These are phyloP conservation scores for Saccharomyces hybrid DNA, from an alignment of 1,139 yeast species.

Conservation along the genomic window DNA sequence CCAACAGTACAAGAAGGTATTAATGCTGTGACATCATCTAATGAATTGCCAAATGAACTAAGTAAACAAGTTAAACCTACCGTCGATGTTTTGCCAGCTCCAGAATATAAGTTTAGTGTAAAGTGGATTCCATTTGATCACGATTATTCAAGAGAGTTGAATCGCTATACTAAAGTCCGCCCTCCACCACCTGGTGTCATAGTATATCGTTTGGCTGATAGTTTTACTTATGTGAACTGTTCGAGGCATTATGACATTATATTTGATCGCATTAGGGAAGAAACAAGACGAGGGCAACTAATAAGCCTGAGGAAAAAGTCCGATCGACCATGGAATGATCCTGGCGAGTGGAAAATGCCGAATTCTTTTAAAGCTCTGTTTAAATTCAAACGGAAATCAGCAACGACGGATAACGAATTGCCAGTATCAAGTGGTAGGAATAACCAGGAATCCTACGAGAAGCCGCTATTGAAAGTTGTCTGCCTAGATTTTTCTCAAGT, in stretches of 20 bases:
- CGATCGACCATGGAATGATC: too few relatives aligned
- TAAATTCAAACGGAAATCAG: constrained; percentile 4
- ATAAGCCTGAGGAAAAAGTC: too few relatives aligned
- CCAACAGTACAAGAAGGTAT: constrained; percentile 6
- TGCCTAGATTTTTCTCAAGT: constrained; percentile 80
- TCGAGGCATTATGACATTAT: too few relatives aligned
- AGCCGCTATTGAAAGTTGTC: constrained; percentile 64
- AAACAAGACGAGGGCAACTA: too few relatives aligned
- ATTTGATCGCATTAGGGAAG: too few relatives aligned
- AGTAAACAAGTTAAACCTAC: constrained; percentile 8
- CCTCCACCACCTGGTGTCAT: constrained; percentile 91
- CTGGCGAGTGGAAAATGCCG: too few relatives aligned
- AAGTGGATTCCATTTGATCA: constrained; percentile 76
- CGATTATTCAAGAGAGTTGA: constrained; percentile 39
- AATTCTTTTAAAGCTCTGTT: constrained; percentile 22
- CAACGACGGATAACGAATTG: constrained; percentile 9
- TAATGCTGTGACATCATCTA: background rate
- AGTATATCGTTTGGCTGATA: constrained; percentile 69
- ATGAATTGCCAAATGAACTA: background rate
- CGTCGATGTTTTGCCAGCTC: constrained; percentile 24
- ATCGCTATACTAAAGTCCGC: constrained; percentile 48
- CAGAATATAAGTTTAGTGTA: constrained; percentile 26
- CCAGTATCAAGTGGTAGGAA: background rate
- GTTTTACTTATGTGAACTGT: too few relatives aligned
- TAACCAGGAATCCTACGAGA: constrained; percentile 35